Conservation (phyloP, 2,329 filamentous ascomycete species). For the Dendryphion nanum region DNA sequence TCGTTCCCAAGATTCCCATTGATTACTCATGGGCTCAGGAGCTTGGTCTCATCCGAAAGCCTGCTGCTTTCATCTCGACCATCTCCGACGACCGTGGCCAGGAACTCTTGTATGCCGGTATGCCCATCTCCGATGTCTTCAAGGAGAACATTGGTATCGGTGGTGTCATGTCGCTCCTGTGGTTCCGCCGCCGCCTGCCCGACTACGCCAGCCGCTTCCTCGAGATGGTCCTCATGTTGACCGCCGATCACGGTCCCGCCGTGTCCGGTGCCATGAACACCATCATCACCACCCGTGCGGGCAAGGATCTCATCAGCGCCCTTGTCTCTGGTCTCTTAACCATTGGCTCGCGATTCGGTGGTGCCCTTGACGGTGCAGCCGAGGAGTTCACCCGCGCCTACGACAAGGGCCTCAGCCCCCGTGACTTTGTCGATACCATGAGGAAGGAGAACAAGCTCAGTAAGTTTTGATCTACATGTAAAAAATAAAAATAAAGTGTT, state of each 20-base stretch:
- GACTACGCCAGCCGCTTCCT: slow-evolving; percentile 97
- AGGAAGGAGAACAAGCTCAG: slow-evolving; percentile 99
- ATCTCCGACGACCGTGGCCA: slow-evolving; percentile 99
- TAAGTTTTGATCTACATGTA: slow-evolving; percentile 45
- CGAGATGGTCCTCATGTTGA: slow-evolving; percentile 99
- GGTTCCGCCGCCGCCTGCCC: slow-evolving; percentile 98
- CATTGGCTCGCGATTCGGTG: slow-evolving; percentile 97
- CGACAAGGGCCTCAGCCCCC: slow-evolving; percentile 95
- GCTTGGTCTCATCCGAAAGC: slow-evolving; percentile 98
- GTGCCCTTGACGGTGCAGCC: slow-evolving; percentile 94
- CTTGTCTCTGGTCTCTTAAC: slow-evolving; percentile 96
- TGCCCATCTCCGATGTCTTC: slow-evolving; percentile 99
- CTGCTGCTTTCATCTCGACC: slow-evolving; percentile 98
- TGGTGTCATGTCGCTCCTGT: slow-evolving; percentile 98
- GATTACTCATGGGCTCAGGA: slow-evolving; percentile 99
- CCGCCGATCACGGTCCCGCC: slow-evolving; percentile 96
- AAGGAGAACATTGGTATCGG: slow-evolving; percentile 98
- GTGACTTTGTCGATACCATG: slow-evolving; percentile 99
- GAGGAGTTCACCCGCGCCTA: slow-evolving; percentile 98
- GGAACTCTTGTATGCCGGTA: slow-evolving; percentile 96
- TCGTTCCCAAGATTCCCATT: slow-evolving; percentile 97
- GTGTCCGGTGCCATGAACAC: slow-evolving; percentile 99
- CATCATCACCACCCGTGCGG: slow-evolving; percentile 98
- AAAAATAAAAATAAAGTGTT: neutral
- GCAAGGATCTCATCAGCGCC: slow-evolving; percentile 96